A percentile compares a stretch with the other conserved stretches of the same genome.
Evolutionary conservation across 148 eudicot species (phyloP).

Genomic region (Chenopodium suecicum): DNA sequence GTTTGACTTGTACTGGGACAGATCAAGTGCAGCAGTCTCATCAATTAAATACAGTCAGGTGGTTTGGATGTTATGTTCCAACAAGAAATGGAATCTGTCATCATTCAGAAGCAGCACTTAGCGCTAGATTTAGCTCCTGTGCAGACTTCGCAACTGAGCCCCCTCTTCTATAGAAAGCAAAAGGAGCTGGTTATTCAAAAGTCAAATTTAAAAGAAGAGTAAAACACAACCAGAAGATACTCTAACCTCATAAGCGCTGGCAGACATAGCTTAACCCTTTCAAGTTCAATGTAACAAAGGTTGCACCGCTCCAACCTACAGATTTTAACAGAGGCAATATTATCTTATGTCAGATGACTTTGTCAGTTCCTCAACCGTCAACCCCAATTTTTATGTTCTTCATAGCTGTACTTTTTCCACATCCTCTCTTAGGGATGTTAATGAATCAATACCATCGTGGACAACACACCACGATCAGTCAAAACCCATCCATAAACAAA

Average conservation of each 20-base stretch:
- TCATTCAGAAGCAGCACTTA: constrained; percentile 34
- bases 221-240: constrained; percentile 2
- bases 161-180: constrained; percentile 41
- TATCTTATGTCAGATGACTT: not conserved
- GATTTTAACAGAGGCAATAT: constrained; percentile 6
- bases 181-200: not conserved
- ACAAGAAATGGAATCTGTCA: constrained; percentile 7
- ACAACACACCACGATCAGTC: not conserved
- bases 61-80: not conserved
- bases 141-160: constrained; percentile 88
- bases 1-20: not conserved
- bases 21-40: not conserved
- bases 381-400: no score
- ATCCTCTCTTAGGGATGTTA: not conserved
- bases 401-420: not conserved
- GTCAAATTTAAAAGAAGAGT: not conserved
- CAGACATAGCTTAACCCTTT: constrained; percentile 68
- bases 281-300: constrained; percentile 83
- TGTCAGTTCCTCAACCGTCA: not conserved
- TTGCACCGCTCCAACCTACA: constrained; percentile 89
- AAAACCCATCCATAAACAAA: not conserved
- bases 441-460: no score
- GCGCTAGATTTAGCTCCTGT: constrained; percentile 74
- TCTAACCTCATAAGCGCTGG: constrained; percentile 73
- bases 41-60: constrained; percentile 17